Base-by-base conservation (phyloP, 2,329 filamentous ascomycete species). In the Pseudocercospora fuligena region DNA sequence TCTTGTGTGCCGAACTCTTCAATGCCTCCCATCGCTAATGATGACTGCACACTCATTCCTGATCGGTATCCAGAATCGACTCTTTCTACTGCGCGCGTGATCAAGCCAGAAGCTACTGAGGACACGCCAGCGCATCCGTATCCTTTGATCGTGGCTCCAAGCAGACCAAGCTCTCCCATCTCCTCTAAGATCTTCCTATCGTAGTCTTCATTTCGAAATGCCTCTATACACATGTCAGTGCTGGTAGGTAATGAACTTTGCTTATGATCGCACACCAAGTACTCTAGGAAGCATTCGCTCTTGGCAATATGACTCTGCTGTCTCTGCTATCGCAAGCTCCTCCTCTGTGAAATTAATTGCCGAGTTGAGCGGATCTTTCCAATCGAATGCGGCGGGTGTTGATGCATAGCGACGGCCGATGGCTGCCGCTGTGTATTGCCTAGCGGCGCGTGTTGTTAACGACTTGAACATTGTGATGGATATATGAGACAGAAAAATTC, bases 51-150 rank as follows among this genome's bases (percentile, higher is more conserved):
- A 6, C 92, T 96, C 90, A 97, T 96, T 70, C 92, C 93, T 58
- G 92, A 96, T 66, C 94, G 88, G 80, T 97, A 97, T 58, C 93
- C 94, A 67, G 92, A 95, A 78, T 97, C 93, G 29, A 97, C 92
- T 65, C 93, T 88, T 81, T 97, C 93, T 19, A 97, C 92, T 70
- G 94, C 93, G 76, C 93, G 88, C 21, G 92, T 96, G 79, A 97
- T 97, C 70, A 97, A 83, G 23, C 93, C 93, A n/a, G 90, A 91
- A 8, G 93, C 93, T 54, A 97, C 92, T 62, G 90, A 94, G 70
- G 92, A 94, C 27, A 92, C 91, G 62, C 93, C 93, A 4, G 93
- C 93, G 78, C 94, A 97, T 31, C 89, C 93, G 75, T 97, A 95
- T 19, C 93, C 94, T 70, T 94, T 83, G 68, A 97, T 94, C 19